Conservation (phyloP, 352 stramenopile species). For the Pythium aristosporum region DNA sequence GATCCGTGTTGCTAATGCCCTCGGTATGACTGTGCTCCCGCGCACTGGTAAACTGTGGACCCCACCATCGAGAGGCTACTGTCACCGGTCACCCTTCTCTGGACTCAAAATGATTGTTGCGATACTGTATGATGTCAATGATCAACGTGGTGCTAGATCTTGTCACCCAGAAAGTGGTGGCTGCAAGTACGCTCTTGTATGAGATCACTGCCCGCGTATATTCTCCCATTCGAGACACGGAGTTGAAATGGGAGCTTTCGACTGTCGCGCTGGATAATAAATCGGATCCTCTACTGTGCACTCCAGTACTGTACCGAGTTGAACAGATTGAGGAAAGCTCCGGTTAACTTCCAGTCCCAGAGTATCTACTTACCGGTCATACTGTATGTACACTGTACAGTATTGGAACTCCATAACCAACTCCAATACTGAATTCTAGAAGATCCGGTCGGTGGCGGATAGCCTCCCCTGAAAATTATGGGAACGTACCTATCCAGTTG, state of each 20-base stretch:
- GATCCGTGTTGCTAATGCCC: neutral
- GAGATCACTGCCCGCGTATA: no score
- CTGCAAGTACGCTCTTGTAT: neutral
- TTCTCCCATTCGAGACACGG: no score
- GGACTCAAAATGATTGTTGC: no score
- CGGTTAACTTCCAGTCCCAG: no score
- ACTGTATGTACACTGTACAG: no score
- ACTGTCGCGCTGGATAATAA: no score
- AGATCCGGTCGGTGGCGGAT: constrained; percentile 12
- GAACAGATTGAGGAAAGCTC: no score
- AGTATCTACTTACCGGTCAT: no score
- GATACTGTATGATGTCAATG: neutral
- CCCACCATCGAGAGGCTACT: neutral
- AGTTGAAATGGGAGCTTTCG: no score
- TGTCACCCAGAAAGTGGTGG: neutral
- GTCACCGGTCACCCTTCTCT: neutral
- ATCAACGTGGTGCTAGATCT: neutral
- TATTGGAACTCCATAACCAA: no score
- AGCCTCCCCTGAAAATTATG: neutral
- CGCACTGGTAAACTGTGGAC: neutral
- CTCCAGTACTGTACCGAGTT: no score
- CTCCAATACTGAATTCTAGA: neutral
- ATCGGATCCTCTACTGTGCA: no score
- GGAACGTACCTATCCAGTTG: constrained; percentile 16
- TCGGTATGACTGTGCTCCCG: neutral